Conservation (phyloP, 768 basidiomycete species). For the Suillus brevipes region DNA sequence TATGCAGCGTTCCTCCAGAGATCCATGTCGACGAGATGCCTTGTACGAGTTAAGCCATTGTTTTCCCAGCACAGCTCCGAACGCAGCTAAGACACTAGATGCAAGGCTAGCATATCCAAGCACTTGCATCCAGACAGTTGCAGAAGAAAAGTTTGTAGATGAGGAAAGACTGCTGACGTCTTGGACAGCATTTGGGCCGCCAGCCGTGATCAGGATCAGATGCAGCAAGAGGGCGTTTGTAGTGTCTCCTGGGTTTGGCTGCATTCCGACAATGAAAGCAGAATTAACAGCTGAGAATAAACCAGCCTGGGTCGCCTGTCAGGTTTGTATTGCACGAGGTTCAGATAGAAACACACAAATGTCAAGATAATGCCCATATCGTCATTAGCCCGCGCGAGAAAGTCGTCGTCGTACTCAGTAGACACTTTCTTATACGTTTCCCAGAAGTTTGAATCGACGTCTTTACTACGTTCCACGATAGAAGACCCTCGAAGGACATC, state of each 20-base stretch:
- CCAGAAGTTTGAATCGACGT: slow-evolving; percentile 11
- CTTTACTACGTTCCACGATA: slow-evolving; percentile 3
- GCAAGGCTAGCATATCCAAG: not conserved
- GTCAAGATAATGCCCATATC: slow-evolving; percentile 19
- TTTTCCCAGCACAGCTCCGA: not conserved
- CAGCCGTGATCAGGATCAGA: not conserved
- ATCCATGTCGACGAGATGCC: not conserved
- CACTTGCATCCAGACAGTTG: not conserved
- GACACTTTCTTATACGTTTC: slow-evolving; percentile 13
- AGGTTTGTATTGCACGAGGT: not conserved
- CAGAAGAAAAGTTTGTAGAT: not conserved
- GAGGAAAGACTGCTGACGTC: not conserved
- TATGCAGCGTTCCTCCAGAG: not conserved
- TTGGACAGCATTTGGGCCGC: not conserved
- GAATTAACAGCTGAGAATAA: slow-evolving; percentile 39
- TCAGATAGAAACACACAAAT: slow-evolving; percentile 14
- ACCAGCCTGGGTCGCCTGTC: slow-evolving; percentile 32
- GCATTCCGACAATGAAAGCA: slow-evolving; percentile 37
- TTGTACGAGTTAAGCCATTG: not conserved
- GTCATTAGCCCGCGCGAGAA: slow-evolving; percentile 12
- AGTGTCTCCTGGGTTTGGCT: slow-evolving; percentile 24
- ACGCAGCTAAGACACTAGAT: not conserved
- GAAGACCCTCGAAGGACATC: too few species aligned
- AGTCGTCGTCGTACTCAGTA: slow-evolving; percentile 13
- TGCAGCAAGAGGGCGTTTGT: slow-evolving; percentile 22